Percentiles rank a stretch among this genome's conserved stretches.
Conservation (phyloP, 2,329 filamentous ascomycete genomes). For the Escovopsis sp. region DNA sequence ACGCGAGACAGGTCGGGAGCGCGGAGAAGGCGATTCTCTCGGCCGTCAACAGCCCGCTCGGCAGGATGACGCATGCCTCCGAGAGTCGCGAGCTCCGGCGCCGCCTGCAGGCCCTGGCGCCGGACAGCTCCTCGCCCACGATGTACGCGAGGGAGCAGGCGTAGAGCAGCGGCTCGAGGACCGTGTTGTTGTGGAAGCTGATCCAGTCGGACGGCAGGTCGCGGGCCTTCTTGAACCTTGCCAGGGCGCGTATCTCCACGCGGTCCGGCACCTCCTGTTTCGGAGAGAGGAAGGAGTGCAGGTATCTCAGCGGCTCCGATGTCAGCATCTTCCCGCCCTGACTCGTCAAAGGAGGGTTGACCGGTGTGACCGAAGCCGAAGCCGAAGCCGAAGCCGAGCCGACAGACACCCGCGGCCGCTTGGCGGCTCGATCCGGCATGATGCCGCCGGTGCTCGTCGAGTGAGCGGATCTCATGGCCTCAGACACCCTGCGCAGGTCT, state of each 20-base stretch:
- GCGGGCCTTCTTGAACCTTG: constrained; percentile 10
- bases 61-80: constrained; percentile 14
- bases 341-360: background rate
- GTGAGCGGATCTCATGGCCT: no score
- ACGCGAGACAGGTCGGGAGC: constrained; percentile 15
- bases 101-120: constrained; percentile 4
- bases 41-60: constrained; percentile 7
- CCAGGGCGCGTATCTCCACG: constrained; percentile 13
- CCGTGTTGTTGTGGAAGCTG: constrained; percentile 7
- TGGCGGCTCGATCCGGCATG: background rate
- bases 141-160: constrained; percentile 19
- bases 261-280: constrained; percentile 9
- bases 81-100: constrained; percentile 10
- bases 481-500: no score
- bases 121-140: constrained; percentile 14
- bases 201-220: constrained; percentile 15
- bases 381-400: background rate
- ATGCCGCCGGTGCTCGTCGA: no score
- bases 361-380: background rate
- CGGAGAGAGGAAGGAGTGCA: constrained; percentile 10
- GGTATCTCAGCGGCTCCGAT: constrained; percentile 8
- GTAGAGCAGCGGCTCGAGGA: constrained; percentile 12
- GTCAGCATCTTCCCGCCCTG: background rate
- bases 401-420: constrained; percentile 2
- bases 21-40: constrained; percentile 10